Conservation (phyloP, 2,329 filamentous ascomycete species). For the Scleromitrula shiraiana region DNA sequence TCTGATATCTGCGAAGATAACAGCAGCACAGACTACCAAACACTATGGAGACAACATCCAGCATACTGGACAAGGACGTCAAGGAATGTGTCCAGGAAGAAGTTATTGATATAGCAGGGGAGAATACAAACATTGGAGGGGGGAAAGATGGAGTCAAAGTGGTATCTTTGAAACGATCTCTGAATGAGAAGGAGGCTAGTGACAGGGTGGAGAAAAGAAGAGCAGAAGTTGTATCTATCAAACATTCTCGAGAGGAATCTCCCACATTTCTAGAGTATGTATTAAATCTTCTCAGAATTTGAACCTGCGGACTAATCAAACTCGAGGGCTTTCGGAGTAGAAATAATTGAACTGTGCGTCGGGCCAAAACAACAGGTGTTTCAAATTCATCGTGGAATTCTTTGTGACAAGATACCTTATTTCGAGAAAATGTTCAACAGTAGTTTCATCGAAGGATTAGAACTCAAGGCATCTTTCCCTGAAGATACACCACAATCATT, state of each 20-base stretch:
- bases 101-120: too few species aligned
- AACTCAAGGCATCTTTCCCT: constrained; percentile 6
- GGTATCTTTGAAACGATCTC: too few species aligned
- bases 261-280: background rate
- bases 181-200: background rate
- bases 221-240: background rate
- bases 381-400: constrained; percentile 7
- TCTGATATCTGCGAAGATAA: too few species aligned
- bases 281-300: background rate
- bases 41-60: too few species aligned
- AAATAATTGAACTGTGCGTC: constrained; percentile 9
- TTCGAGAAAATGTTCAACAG: constrained; percentile 14
- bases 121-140: too few species aligned
- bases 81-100: too few species aligned
- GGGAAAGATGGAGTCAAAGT: too few species aligned
- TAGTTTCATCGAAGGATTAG: constrained; percentile 5
- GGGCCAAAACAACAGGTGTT: constrained; percentile 2
- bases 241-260: background rate
- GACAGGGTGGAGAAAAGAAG: background rate
- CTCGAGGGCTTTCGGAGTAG: background rate
- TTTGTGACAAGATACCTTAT: constrained; percentile 15
- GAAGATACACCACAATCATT: constrained; percentile 12
- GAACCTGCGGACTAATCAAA: background rate
- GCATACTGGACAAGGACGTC: too few species aligned
- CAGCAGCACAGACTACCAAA: too few species aligned